Percentiles rank a stretch among this genome's conserved stretches.
These are phyloP conservation scores for Daldinia childiae DNA, from an alignment of 495 filamentous ascomycete species.

Conservation along the genomic window DNA sequence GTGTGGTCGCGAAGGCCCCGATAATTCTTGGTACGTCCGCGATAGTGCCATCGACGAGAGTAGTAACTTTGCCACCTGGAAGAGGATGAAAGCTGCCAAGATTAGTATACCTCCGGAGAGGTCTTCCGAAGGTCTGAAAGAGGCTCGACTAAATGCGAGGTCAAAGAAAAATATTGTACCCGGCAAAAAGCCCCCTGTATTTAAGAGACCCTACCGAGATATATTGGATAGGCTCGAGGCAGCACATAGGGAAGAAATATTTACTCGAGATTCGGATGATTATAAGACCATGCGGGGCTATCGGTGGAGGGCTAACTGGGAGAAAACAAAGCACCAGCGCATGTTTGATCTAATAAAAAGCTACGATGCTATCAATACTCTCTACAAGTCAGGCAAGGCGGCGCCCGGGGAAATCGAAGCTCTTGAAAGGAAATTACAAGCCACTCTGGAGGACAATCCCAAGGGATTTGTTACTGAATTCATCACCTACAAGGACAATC, in stretches of 20 bases:
- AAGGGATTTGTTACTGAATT: slow-evolving; percentile 35
- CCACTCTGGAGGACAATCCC: slow-evolving; percentile 14
- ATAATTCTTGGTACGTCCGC: slow-evolving; percentile 36
- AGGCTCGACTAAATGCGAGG: slow-evolving; percentile 34
- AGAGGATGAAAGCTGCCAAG: slow-evolving; percentile 50
- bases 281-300: slow-evolving; percentile 32
- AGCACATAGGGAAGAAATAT: slow-evolving; percentile 28
- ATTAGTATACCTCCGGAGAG: slow-evolving; percentile 45
- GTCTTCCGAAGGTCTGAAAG: slow-evolving; percentile 43
- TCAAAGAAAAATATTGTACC: slow-evolving; percentile 1
- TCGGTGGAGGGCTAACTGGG: slow-evolving; percentile 41
- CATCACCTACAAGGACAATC: slow-evolving; percentile 56
- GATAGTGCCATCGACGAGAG: slow-evolving; percentile 49
- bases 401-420: slow-evolving; percentile 13
- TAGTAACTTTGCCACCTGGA: slow-evolving; percentile 36
- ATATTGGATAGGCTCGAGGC: slow-evolving; percentile 48
- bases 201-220: slow-evolving; percentile 45
- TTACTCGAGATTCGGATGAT: slow-evolving; percentile 35
- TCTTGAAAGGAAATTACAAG: slow-evolving; percentile 36
- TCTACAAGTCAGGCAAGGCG: slow-evolving; percentile 27
- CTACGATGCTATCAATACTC: slow-evolving; percentile 28
- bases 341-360: slow-evolving; percentile 43
- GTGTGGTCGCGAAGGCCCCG: slow-evolving; percentile 44
- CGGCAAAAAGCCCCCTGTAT: slow-evolving; percentile 36
- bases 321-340: slow-evolving; percentile 22